A percentile compares a stretch with the other conserved stretches of the same genome.
Evolutionary conservation across 257 asterid genomes (phyloP).

Genomic region (Agastache rugosa): DNA sequence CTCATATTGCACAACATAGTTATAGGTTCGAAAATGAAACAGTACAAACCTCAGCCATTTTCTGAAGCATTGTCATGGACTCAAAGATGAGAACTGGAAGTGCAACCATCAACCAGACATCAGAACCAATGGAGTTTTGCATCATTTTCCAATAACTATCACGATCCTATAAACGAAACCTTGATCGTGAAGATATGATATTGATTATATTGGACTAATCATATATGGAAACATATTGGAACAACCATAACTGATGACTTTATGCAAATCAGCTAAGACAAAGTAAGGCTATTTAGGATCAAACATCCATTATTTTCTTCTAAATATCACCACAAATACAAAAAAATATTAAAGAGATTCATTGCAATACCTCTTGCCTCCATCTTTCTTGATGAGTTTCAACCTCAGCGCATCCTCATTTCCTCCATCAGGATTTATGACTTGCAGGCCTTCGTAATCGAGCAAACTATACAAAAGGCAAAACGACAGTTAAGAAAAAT

Average conservation of each 20-base stretch:
- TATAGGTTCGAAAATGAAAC: not conserved
- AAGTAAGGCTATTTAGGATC: no score
- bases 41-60: conserved; percentile 91
- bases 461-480: conserved; percentile 53
- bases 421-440: conserved; percentile 97
- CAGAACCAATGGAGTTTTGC: conserved; percentile 94
- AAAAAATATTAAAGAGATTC: no score
- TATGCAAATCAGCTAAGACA: no score
- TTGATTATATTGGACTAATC: no score
- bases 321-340: no score
- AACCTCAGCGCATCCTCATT: conserved; percentile 92
- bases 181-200: no score
- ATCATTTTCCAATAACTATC: no score
- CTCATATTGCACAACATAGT: not conserved
- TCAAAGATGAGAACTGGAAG: conserved; percentile 93
- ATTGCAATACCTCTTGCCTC: conserved; percentile 65
- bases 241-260: no score
- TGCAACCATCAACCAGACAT: conserved; percentile 94
- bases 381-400: conserved; percentile 98
- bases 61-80: conserved; percentile 99
- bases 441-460: conserved; percentile 93
- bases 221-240: no score
- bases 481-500: no score
- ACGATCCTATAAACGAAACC: no score
- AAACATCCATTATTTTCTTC: no score